Evolutionary conservation across 2,329 filamentous ascomycete species (phyloP), one percentile per base, ranked within the genome.

Genomic region (Aureobasidium vineae): DNA sequence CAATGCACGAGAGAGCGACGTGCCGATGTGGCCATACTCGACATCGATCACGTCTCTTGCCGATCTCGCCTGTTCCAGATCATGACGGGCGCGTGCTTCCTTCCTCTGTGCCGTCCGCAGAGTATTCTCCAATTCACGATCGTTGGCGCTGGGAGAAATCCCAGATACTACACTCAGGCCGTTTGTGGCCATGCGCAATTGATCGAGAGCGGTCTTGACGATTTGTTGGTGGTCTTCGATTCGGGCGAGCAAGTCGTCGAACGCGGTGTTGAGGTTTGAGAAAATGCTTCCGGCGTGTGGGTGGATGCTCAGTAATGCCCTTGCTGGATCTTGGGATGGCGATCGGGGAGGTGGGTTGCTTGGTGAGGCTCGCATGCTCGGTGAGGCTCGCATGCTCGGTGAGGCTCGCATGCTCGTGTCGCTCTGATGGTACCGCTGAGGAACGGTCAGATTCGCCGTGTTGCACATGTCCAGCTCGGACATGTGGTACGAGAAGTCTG

Each of bases 301-400:
- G 15, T 64, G 61, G 15, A 54, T 43, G 38, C 61, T 64, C 41
- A 64, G 28, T 16, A 64, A 28, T 33, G 59, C 59, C 15, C 41
- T 45, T 2, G 59, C 59, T 2, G 59, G 59, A 21, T 54, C 33
- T n/a, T 53, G 61, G 3, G 43, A 31, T 8, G 61, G 47, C 2
- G 61, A 38, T 7, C 13, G 50, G 5, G 50, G n/a, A 4, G 31
- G 5, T 1, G 38, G 0, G 5, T n/a, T 36, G 5, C 38, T n/a
- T 19, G 47, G 41, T 16, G 41, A 38, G 16, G 38, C 23, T 21
- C 21, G 47, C 40, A 53, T 54, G 16, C 21, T 31, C 10, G 8
- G n/a, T n/a, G n/a, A n/a, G n/a, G n/a, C n/a, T n/a, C n/a, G n/a
- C n/a, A n/a, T n/a, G n/a, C n/a, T n/a, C n/a, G n/a, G n/a, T n/a